Conservation (phyloP, 257 asterid species). For the Echium plantagineum region DNA sequence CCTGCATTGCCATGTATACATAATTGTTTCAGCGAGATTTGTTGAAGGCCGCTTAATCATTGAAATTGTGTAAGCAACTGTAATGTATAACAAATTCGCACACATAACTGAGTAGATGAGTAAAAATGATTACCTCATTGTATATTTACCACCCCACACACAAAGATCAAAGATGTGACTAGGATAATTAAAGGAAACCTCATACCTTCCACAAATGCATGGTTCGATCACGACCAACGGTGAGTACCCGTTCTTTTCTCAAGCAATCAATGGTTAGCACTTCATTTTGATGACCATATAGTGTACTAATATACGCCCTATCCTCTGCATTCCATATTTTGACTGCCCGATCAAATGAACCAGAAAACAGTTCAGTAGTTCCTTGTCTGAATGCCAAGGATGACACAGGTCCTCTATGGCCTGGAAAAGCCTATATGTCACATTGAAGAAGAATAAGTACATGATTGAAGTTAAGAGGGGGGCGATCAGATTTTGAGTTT, state of each 20-base stretch:
- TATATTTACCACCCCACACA: not conserved
- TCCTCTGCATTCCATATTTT: constrained; percentile 97
- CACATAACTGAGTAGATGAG: no score
- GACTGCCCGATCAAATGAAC: constrained; percentile 87
- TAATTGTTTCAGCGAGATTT: no score
- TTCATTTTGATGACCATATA: constrained; percentile 93
- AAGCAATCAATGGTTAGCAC: constrained; percentile 78
- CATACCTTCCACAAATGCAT: constrained; percentile 95
- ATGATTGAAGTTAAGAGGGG: not conserved
- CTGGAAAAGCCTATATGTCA: constrained; percentile 77
- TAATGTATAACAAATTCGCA: no score
- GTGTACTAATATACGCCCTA: constrained; percentile 75
- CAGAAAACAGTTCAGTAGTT: constrained; percentile 81
- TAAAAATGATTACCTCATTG: not conserved
- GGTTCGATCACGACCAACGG: constrained; percentile 94
- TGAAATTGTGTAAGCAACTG: no score
- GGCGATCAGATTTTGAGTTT: not conserved
- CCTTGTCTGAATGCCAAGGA: constrained; percentile 95
- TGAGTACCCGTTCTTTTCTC: constrained; percentile 91
- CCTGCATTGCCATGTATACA: constrained; percentile 25
- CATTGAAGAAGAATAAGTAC: not conserved
- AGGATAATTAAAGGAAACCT: not conserved
- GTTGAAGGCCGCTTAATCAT: no score
- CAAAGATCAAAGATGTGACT: not conserved
- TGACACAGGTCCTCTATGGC: constrained; percentile 93